Percentiles rank a stretch among this genome's conserved stretches.
Evolutionary conservation across 192 early-diverging fungal genomes (phyloP).

Genomic region (Mortierella antarctica): DNA sequence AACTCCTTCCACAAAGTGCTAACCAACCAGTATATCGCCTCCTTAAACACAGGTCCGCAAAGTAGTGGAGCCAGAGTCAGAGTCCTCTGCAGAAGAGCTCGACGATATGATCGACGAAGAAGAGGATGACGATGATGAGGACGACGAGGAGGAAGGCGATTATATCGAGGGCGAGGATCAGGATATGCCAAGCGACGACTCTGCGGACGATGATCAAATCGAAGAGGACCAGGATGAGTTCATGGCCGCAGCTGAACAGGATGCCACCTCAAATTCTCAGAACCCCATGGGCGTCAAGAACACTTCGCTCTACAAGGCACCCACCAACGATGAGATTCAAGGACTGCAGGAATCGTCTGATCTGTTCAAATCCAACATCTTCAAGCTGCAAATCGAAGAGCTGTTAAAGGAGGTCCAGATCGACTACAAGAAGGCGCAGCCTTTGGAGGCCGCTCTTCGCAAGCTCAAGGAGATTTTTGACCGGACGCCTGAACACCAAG

Average conservation of each 20-base stretch:
- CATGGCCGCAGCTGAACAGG: conserved; percentile 46
- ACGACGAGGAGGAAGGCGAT: conserved; percentile 57
- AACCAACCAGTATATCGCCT: too few species aligned
- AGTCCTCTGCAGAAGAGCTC: conserved; percentile 34
- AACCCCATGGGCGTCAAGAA: conserved; percentile 43
- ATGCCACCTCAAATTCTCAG: conserved; percentile 28
- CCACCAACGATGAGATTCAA: conserved; percentile 86
- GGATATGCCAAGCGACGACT: conserved; percentile 34
- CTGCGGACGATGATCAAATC: conserved; percentile 31
- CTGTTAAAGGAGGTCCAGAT: conserved; percentile 73
- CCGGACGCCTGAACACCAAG: conserved; percentile 59
- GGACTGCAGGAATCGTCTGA: conserved; percentile 83
- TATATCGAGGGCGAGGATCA: conserved; percentile 56
- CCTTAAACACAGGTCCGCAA: conserved; percentile 22
- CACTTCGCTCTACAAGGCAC: conserved; percentile 59
- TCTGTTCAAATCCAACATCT: conserved; percentile 91
- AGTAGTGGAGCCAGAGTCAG: conserved; percentile 31
- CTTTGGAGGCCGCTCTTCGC: conserved; percentile 74
- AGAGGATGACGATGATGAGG: conserved; percentile 62
- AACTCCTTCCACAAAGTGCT: too few species aligned
- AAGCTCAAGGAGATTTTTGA: conserved; percentile 78
- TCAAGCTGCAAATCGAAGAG: conserved; percentile 90
- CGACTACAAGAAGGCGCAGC: conserved; percentile 67
- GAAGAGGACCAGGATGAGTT: conserved; percentile 53
- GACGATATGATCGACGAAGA: conserved; percentile 55